Evolutionary conservation across 164 flowering plant genomes (phyloP), one percentile per base, ranked within the genome.

Genomic region (Saururus chinensis): DNA sequence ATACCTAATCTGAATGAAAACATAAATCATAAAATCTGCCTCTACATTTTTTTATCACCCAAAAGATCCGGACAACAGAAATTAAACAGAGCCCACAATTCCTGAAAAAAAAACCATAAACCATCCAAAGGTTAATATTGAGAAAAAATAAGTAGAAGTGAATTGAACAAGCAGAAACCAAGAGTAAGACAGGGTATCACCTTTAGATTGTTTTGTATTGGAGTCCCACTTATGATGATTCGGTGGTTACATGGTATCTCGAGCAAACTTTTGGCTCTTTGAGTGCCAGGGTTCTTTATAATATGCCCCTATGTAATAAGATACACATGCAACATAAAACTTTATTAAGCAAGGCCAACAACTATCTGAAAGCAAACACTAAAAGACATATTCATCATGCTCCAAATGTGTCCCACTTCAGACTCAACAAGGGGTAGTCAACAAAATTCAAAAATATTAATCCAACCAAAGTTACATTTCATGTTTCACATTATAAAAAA

Each of bases 221-320:
- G 99, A 20, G 99, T 95, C 59, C 97, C 99, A 80, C 97, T 95
- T 37, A 95, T 86, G 60, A 95, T 69, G 30, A 95, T 84, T 17
- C 97, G 93, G 68, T 87, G 96, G 63, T 75, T 74, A 81, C 89
- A 71, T 16, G 96, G 92, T 63, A 95, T 84, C 71, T 83, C 86
- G 59, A 84, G 85, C 82, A 95, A 84, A 81, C 99, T 95, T 77
- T 91, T 83, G 20, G 99, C 95, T 70, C 97, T 87, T 65, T 95
- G 96, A 35, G 99, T 95, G 68, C 84, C 81, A n/a, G 99, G 99
- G 66, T 95, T 95, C 78, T 95, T 95, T 72, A 95, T 87, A 40
- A 91, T 87, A 78, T 95, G 99, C 19, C 99, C 97, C 99, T 95
- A 63, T 49, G 61, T 30, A 2, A 30, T 6, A 30, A 30, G 37